Conservation (phyloP, 1,284 basidiomycete genomes). For the Irpex rosettiformis region DNA sequence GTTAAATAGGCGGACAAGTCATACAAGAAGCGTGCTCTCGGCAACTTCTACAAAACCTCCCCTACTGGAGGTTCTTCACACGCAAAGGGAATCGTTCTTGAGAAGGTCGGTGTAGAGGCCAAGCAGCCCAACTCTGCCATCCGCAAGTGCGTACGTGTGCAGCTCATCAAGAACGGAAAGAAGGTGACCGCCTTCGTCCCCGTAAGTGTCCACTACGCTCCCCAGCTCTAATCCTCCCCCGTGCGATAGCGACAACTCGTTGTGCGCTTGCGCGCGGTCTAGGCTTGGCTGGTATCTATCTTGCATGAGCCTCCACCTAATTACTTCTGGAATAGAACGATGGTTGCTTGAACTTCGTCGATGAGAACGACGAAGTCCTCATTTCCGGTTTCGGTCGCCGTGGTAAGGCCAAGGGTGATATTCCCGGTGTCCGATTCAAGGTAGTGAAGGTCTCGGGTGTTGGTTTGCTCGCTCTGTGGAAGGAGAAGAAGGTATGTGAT, state of each 20-base stretch:
- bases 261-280: neutral
- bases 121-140: conserved; percentile 99
- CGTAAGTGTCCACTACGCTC: conserved; percentile 28
- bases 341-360: conserved; percentile 98
- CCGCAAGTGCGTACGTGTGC: conserved; percentile 99
- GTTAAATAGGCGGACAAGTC: conserved; percentile 86
- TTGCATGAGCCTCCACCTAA: conserved; percentile 3
- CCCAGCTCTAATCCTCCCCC: neutral
- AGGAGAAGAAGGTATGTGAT: conserved; percentile 90
- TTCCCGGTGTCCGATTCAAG: conserved; percentile 98
- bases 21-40: conserved; percentile 99
- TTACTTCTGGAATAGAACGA: conserved; percentile 68
- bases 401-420: conserved; percentile 99
- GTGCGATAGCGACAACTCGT: conserved; percentile 8
- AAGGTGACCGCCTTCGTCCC: conserved; percentile 92
- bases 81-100: conserved; percentile 99
- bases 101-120: conserved; percentile 95
- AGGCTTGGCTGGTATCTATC: conserved; percentile 5
- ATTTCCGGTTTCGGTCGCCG: conserved; percentile 99
- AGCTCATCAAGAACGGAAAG: conserved; percentile 99
- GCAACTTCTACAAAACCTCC: conserved; percentile 99
- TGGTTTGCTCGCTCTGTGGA: conserved; percentile 96
- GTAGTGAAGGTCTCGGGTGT: conserved; percentile 99
- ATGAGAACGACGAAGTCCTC: conserved; percentile 99
- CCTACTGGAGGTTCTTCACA: conserved; percentile 99